Percentiles rank a stretch among this genome's conserved stretches.
phyloP scores from a whole-genome alignment of 1,284 basidiomycete species.

The Amylostereum chailletii region DNA sequence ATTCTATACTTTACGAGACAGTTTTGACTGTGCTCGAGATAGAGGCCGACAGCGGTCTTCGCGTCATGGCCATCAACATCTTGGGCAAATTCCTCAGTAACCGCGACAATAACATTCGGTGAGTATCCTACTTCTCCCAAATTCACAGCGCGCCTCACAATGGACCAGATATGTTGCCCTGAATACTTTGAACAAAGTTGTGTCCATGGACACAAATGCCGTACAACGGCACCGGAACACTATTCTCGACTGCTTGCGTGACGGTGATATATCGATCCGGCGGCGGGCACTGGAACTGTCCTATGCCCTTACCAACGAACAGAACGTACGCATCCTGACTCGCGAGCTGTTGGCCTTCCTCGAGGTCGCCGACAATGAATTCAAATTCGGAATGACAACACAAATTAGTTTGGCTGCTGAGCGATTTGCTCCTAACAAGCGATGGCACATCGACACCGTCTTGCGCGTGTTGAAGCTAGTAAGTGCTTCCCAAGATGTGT shows the following conservation, averaged over 20 bases:
- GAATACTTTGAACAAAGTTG: constrained; percentile 98
- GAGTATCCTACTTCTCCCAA: constrained; percentile 15
- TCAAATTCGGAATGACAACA: constrained; percentile 96
- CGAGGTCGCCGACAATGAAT: constrained; percentile 98
- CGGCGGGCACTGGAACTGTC: constrained; percentile 94
- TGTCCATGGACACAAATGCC: constrained; percentile 96
- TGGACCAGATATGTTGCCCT: constrained; percentile 85
- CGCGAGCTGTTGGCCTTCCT: constrained; percentile 93
- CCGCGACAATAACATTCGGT: constrained; percentile 98
- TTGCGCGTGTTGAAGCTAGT: constrained; percentile 89
- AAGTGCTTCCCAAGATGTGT: constrained; percentile 20
- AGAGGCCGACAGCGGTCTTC: constrained; percentile 89
- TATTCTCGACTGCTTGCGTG: constrained; percentile 95
- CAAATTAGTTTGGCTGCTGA: constrained; percentile 97
- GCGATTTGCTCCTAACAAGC: constrained; percentile 93
- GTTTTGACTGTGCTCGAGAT: constrained; percentile 98
- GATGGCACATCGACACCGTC: constrained; percentile 99
- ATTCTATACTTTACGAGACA: constrained; percentile 96
- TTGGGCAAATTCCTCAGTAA: constrained; percentile 98
- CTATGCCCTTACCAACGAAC: constrained; percentile 95
- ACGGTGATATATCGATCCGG: constrained; percentile 98
- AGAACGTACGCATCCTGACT: constrained; percentile 88
- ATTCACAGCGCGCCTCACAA: neutral
- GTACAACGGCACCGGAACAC: constrained; percentile 98
- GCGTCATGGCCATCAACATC: constrained; percentile 99